phyloP scores from a whole-genome alignment of 164 flowering plant species.

The Piper longum region DNA sequence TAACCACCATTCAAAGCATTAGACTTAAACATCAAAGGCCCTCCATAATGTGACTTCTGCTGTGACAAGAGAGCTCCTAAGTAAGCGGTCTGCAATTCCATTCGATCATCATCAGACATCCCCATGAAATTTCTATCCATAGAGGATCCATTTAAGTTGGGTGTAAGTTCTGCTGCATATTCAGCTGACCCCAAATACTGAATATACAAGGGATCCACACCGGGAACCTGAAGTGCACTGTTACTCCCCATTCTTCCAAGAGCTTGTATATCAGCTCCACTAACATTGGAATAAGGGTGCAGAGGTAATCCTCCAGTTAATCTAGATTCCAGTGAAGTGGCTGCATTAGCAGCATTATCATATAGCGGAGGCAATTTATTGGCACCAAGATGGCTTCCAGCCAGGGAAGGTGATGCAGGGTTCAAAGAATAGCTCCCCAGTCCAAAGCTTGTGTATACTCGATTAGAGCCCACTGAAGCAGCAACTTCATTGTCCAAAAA shows the following conservation, averaged over 20 bases:
- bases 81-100: conserved; percentile 71
- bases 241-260: conserved; percentile 41
- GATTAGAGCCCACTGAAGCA: conserved; percentile 22
- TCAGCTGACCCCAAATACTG: conserved; percentile 60
- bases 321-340: conserved; percentile 49
- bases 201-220: conserved; percentile 53
- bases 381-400: conserved; percentile 40
- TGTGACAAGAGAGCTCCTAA: conserved; percentile 42
- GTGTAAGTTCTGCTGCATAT: conserved; percentile 46
- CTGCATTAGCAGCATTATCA: conserved; percentile 47
- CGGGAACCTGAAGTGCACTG: conserved; percentile 25
- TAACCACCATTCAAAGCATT: conserved; percentile 35
- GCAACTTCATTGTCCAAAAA: conserved; percentile 22
- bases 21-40: conserved; percentile 38
- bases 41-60: conserved; percentile 55
- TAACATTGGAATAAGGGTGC: conserved; percentile 38
- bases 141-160: conserved; percentile 32
- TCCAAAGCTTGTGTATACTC: conserved; percentile 37
- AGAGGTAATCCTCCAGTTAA: conserved; percentile 35
- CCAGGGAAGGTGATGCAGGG: conserved; percentile 44
- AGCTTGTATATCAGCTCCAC: conserved; percentile 43
- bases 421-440: conserved; percentile 37
- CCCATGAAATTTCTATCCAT: conserved; percentile 41
- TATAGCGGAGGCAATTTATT: conserved; percentile 42
- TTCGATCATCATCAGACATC: conserved; percentile 38